Conservation (phyloP, 441 rosid species). For the Eruca vesicaria region DNA sequence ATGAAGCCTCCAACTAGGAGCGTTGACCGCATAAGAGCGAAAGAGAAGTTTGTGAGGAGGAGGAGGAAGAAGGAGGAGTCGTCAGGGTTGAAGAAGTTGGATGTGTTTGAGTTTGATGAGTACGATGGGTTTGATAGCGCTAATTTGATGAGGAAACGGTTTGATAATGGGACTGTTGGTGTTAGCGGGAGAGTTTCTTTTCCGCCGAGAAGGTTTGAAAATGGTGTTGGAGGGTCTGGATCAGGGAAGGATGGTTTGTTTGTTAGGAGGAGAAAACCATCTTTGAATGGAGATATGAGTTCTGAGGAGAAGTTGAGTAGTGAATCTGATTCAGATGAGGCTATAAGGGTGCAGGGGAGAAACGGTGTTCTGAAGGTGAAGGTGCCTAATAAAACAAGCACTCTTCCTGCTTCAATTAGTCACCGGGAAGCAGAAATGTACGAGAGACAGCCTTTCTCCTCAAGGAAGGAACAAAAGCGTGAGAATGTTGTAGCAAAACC, state of each 20-base stretch:
- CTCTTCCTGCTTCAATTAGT: constrained; percentile 15
- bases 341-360: constrained; percentile 92
- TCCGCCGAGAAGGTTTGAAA: constrained; percentile 38
- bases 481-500: constrained; percentile 37
- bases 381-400: constrained; percentile 50
- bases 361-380: constrained; percentile 93
- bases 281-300: constrained; percentile 43
- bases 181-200: constrained; percentile 37
- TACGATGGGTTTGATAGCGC: constrained; percentile 68
- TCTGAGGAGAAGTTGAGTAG: constrained; percentile 47
- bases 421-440: constrained; percentile 33
- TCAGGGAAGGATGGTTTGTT: constrained; percentile 47
- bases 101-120: constrained; percentile 81
- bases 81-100: constrained; percentile 55
- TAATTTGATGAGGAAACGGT: constrained; percentile 40
- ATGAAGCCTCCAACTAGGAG: constrained; percentile 47
- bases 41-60: constrained; percentile 44
- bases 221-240: constrained; percentile 55
- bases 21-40: constrained; percentile 45
- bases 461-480: constrained; percentile 43
- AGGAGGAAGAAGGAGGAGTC: constrained; percentile 44
- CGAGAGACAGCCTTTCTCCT: constrained; percentile 38
- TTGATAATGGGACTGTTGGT: constrained; percentile 48
- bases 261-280: constrained; percentile 50
- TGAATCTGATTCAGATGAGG: constrained; percentile 64